Evolutionary conservation across 306 rosid genomes (phyloP).

Genomic region (Delonix regia): DNA sequence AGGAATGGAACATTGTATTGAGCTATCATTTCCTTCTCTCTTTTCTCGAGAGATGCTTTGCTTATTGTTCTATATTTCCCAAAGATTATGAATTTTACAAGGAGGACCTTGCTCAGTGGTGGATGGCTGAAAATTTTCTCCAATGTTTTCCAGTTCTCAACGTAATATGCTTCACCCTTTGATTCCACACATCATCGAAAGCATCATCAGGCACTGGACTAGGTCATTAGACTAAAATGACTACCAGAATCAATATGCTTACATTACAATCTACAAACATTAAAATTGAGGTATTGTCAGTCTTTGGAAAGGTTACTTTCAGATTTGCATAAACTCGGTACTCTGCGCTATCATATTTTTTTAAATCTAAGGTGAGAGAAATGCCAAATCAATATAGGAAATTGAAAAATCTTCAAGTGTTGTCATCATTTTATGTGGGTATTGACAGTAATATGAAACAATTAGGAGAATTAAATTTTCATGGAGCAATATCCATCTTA

Average conservation of each 20-base stretch:
- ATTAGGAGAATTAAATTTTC: constrained; percentile 23
- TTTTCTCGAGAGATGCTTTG: not conserved
- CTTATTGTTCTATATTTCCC: too few species aligned
- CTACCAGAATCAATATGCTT: constrained; percentile 13
- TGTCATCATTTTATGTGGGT: not conserved
- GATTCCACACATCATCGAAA: too few species aligned
- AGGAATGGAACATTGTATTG: not conserved
- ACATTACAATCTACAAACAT: constrained; percentile 32
- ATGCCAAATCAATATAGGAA: constrained; percentile 8
- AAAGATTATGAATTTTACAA: too few species aligned
- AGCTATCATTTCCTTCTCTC: constrained; percentile 34
- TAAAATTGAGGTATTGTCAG: not conserved
- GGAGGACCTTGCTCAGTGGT: too few species aligned
- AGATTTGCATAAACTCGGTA: not conserved
- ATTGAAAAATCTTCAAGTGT: not conserved
- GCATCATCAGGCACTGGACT: not conserved
- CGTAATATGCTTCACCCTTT: too few species aligned
- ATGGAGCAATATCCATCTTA: not conserved
- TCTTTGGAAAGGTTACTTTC: not conserved
- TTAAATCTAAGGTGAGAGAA: not conserved
- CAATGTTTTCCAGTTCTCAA: too few species aligned
- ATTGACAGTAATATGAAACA: not conserved
- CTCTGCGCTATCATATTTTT: not conserved
- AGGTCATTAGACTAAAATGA: not conserved
- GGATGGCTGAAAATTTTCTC: too few species aligned